Conservation (phyloP, 1,284 basidiomycete genomes). For the Puccinia horiana region DNA sequence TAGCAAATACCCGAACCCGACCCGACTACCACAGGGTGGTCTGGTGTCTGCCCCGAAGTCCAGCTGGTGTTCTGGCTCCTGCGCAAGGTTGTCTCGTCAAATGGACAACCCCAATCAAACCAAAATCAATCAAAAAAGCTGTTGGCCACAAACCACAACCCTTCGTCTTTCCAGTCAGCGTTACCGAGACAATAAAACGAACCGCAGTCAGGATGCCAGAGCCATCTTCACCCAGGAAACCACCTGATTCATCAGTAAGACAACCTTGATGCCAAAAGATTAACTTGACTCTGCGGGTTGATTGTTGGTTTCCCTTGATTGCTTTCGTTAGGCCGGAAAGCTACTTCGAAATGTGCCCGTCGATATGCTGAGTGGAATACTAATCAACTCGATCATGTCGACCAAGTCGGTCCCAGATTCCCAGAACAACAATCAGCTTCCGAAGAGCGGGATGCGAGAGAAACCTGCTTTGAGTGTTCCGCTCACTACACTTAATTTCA, state of each 20-base stretch:
- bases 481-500: slow-evolving; percentile 40
- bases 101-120: background rate
- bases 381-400: slow-evolving; percentile 20
- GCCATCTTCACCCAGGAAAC: background rate
- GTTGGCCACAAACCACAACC: too few relatives aligned
- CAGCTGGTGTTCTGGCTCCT: too few relatives aligned
- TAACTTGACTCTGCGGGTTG: background rate
- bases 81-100: too few relatives aligned
- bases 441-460: slow-evolving; percentile 33
- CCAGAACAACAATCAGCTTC: background rate
- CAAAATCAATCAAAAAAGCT: too few relatives aligned
- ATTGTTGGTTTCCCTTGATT: background rate
- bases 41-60: too few relatives aligned
- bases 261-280: background rate
- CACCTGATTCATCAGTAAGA: slow-evolving; percentile 9
- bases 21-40: too few relatives aligned
- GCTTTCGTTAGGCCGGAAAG: background rate
- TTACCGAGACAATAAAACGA: background rate
- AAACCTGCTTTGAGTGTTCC: slow-evolving; percentile 40
- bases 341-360: slow-evolving; percentile 20
- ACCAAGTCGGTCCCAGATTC: slow-evolving; percentile 20
- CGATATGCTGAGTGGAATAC: slow-evolving; percentile 1
- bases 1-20: background rate
- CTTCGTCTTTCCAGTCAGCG: too few relatives aligned
- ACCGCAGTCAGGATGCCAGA: background rate